Percentiles rank a stretch among this genome's conserved stretches.
phyloP scores from a whole-genome alignment of 768 basidiomycete species.

The Sarcomyxa edulis region DNA sequence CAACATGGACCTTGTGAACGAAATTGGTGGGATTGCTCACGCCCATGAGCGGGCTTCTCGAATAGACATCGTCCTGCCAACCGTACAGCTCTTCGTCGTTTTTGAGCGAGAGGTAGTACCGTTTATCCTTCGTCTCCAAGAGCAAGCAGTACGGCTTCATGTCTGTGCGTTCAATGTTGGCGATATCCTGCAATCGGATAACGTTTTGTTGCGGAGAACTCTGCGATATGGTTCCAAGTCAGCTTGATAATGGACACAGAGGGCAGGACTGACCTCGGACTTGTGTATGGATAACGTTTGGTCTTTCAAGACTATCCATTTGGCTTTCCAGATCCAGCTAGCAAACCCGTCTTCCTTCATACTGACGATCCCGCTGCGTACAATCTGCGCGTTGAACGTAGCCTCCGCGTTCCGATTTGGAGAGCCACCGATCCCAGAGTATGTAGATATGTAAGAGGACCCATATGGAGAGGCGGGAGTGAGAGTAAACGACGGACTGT shows the following conservation, averaged over 20 bases:
- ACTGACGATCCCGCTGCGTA: slow-evolving; percentile 71
- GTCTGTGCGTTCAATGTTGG: slow-evolving; percentile 88
- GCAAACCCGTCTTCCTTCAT: slow-evolving; percentile 94
- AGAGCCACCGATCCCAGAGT: slow-evolving; percentile 79
- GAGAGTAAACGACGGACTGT: slow-evolving; percentile 54
- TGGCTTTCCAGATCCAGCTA: slow-evolving; percentile 87
- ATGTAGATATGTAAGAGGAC: slow-evolving; percentile 61
- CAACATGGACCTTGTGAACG: slow-evolving; percentile 97
- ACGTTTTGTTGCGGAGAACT: slow-evolving; percentile 50
- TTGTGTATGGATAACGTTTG: slow-evolving; percentile 82
- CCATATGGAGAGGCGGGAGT: slow-evolving; percentile 43
- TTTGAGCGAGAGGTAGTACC: slow-evolving; percentile 78
- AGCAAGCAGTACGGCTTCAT: slow-evolving; percentile 92
- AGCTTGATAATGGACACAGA: too few relatives aligned
- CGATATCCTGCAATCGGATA: slow-evolving; percentile 71
- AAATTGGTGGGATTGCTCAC: slow-evolving; percentile 96
- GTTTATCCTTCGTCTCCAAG: slow-evolving; percentile 80
- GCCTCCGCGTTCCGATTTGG: slow-evolving; percentile 52
- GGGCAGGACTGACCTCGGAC: slow-evolving; percentile 87
- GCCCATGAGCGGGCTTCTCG: slow-evolving; percentile 86
- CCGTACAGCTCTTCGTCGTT: slow-evolving; percentile 96
- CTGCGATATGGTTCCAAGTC: too few relatives aligned
- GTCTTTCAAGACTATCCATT: slow-evolving; percentile 86
- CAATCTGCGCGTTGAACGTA: slow-evolving; percentile 36
- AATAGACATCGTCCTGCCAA: slow-evolving; percentile 97